Evolutionary conservation across 1,139 yeast genomes (phyloP).

Genomic region (Yamadazyma triangularis): DNA sequence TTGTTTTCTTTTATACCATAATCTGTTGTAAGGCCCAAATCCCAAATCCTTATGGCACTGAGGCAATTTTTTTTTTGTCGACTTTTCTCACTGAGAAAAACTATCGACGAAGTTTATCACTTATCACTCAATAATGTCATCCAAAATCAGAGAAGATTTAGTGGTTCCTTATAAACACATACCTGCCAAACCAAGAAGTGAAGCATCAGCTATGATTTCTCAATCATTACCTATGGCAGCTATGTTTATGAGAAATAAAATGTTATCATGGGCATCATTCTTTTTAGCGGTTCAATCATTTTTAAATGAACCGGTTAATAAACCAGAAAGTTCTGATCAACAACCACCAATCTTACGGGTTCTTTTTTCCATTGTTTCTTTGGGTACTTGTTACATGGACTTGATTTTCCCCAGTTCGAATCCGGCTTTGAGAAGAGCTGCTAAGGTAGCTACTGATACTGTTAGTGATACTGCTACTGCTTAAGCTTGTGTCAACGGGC

Average conservation of each 20-base stretch:
- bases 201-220: slow-evolving; percentile 43
- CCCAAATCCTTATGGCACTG: neutral
- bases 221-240: slow-evolving; percentile 71
- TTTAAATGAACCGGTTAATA: slow-evolving; percentile 45
- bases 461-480: slow-evolving; percentile 18
- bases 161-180: slow-evolving; percentile 45
- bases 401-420: slow-evolving; percentile 34
- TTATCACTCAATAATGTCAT: slow-evolving; percentile 9
- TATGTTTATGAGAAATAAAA: slow-evolving; percentile 50
- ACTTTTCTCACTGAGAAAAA: no score
- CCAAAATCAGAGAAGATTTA: slow-evolving; percentile 33
- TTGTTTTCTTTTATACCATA: no score
- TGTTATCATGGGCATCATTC: slow-evolving; percentile 55
- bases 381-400: slow-evolving; percentile 53
- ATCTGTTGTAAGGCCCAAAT: no score
- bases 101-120: no score
- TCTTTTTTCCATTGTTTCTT: slow-evolving; percentile 42
- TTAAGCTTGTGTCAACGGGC: slow-evolving; percentile 6
- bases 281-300: slow-evolving; percentile 49
- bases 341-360: slow-evolving; percentile 42
- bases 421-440: slow-evolving; percentile 22
- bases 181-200: slow-evolving; percentile 46
- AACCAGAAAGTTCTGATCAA: slow-evolving; percentile 18
- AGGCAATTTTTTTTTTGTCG: no score
- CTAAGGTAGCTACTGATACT: slow-evolving; percentile 16